Percentiles rank a stretch among this genome's conserved stretches.
Evolutionary conservation across 2,329 filamentous ascomycete species (phyloP).

Genomic region (Talaromyces sp.): DNA sequence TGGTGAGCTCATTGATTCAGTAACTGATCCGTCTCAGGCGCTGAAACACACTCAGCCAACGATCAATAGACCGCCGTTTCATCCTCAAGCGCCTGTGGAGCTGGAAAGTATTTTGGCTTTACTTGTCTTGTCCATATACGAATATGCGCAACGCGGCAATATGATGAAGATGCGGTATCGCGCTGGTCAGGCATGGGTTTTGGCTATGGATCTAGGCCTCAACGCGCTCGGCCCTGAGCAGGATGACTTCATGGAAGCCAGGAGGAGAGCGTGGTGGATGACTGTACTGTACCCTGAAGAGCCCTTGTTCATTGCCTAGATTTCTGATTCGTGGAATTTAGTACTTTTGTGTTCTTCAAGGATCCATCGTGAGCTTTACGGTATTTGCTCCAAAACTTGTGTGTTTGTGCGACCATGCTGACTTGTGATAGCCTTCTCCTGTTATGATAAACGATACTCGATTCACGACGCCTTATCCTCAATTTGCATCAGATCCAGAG

Average conservation of each 20-base stretch:
- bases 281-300: slow-evolving; percentile 31
- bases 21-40: slow-evolving; percentile 40
- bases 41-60: slow-evolving; percentile 31
- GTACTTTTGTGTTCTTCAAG: slow-evolving; percentile 46
- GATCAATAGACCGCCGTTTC: slow-evolving; percentile 36
- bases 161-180: slow-evolving; percentile 46
- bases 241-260: slow-evolving; percentile 40
- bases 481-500: slow-evolving; percentile 40
- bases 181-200: slow-evolving; percentile 42
- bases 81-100: slow-evolving; percentile 39
- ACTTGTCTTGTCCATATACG: slow-evolving; percentile 44
- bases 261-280: slow-evolving; percentile 48
- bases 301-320: background rate
- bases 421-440: slow-evolving; percentile 35
- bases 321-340: slow-evolving; percentile 20
- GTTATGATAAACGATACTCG: slow-evolving; percentile 44
- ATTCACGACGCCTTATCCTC: slow-evolving; percentile 42
- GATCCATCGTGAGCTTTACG: slow-evolving; percentile 44
- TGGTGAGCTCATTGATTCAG: slow-evolving; percentile 41
- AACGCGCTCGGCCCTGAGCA: slow-evolving; percentile 34
- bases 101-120: slow-evolving; percentile 42
- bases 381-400: slow-evolving; percentile 23
- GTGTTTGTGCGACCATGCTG: slow-evolving; percentile 14
- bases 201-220: slow-evolving; percentile 43
- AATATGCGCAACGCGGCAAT: slow-evolving; percentile 46